Evolutionary conservation across 2,329 filamentous ascomycete species (phyloP).

Genomic region (Parastagonospora avenae): DNA sequence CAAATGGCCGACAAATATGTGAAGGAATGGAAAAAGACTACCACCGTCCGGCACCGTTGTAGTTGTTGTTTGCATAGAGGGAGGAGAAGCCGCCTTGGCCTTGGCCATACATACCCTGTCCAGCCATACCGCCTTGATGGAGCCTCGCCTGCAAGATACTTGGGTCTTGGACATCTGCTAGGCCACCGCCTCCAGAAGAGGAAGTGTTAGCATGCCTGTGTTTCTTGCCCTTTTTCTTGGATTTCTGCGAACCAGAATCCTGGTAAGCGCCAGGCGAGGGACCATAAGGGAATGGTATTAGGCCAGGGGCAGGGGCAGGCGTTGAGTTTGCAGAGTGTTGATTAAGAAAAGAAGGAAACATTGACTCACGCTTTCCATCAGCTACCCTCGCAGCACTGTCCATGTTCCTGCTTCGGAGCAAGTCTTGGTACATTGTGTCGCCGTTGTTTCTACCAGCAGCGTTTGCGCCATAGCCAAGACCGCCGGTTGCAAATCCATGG

Average conservation of each 20-base stretch:
- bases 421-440: conserved; percentile 76
- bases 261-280: conserved; percentile 83
- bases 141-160: conserved; percentile 98
- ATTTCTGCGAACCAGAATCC: conserved; percentile 87
- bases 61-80: conserved; percentile 73
- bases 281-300: conserved; percentile 91
- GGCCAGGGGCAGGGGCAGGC: conserved; percentile 86
- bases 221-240: conserved; percentile 99
- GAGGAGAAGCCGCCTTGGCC: conserved; percentile 89
- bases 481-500: conserved; percentile 76
- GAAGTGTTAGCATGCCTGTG: conserved; percentile 99
- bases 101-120: conserved; percentile 89
- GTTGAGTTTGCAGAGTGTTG: conserved; percentile 83
- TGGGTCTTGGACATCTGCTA: conserved; percentile 99
- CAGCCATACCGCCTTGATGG: conserved; percentile 81
- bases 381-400: conserved; percentile 72
- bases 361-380: conserved; percentile 98
- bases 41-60: conserved; percentile 47
- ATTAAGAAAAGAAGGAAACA: conserved; percentile 89
- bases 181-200: conserved; percentile 97
- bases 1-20: conserved; percentile 34
- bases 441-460: conserved; percentile 74
- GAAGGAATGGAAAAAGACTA: conserved; percentile 39
- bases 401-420: conserved; percentile 70
- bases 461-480: conserved; percentile 65